Base-by-base conservation (phyloP, 495 filamentous ascomycete genomes). In the Achaetomiella virescens region DNA sequence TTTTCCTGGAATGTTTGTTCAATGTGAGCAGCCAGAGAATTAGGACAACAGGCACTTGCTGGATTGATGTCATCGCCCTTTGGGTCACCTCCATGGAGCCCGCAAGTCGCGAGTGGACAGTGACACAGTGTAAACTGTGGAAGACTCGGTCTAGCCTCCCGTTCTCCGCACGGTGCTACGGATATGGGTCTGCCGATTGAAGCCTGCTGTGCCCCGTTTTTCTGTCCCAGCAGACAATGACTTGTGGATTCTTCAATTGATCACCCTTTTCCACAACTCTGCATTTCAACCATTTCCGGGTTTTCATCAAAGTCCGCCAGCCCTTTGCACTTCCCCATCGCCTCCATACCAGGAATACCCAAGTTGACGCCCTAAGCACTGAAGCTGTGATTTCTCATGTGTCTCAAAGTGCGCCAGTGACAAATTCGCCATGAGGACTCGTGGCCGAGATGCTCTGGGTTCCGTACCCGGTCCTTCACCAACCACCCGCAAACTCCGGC, bases 401-500 rank as follows among this genome's bases (percentile, higher is more conserved):
- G 18, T 12, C n/a, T 11, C 25, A 10, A 51, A 10, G 21, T 4
- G 6, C 22, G 20, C 6, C 45, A 4, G 11, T 29, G 25, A 25
- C 25, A 43, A 31, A 5, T 14, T 35, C 41, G 21, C 9, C 22
- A 62, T 60, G 58, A 63, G 24, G 38, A 61, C 48, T 35, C 63
- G 52, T 44, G 49, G 52, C 27, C 25, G 17, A 3, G 36, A 48
- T 31, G 45, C 33, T 9, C 17, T 36, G 31, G 49, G 44, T 31
- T 9, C 54, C 33, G 50, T 42, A 55, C 46, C 47, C 46, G 46
- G 22, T 24, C 17, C 41, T 6, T 52, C 58, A 41, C 36, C 47
- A 42, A 25, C 54, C 21, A 37, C 48, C n/a, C 58, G 62, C 48
- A 37, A 52, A 21, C 50, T 66, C 27, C 50, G 63, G 56, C 63